Evolutionary conservation across 2,329 filamentous ascomycete species (phyloP), one percentile per base, ranked within the genome.

Genomic region (Cytospora chrysosperma): DNA sequence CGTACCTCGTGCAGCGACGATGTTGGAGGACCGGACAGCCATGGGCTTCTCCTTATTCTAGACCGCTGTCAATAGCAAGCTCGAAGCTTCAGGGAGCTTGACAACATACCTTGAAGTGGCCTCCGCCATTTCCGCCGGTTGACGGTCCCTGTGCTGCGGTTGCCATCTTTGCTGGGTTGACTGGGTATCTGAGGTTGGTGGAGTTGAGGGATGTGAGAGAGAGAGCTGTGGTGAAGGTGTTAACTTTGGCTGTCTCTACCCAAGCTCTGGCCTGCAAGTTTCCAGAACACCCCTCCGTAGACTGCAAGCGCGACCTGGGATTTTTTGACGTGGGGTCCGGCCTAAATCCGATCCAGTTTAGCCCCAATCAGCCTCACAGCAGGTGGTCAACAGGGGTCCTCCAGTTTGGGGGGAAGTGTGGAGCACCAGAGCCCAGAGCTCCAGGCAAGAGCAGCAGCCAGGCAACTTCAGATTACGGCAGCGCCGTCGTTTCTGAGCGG

Each of bases 31-130:
- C 71, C 95, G 90, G 69, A 99, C 95, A 69, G 95, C 95, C 83
- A 95, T 89, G 70, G 95, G 95, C 92, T 99, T 99, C 83, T 97
- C 95, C 87, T 97, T 99, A 75, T 89, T 86, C 87, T 89, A 70
- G 57, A 70, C 59, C 69, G 55, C 57, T 60, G 69, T 79, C 70
- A 78, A 75, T 72, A 72, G 73, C 61, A 43, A 59, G 57, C 52
- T 61, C 6, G 54, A 49, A 61, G 61, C 64, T 63, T 56, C 32
- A 37, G 49, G 62, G 47, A 58, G 59, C 56, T 67, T 52, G 60
- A 66, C 37, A 72, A 69, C 79, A 68, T 78, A 86, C 84, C 72
- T 82, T 82, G 75, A 87, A 87, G 68, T 84, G 79, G 70, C 56
- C 56, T 56, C 43, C 53, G 47, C 81, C 79, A 79, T 85, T 84